Conservation (phyloP, 352 stramenopile genomes). For the Pythium chondricola region DNA sequence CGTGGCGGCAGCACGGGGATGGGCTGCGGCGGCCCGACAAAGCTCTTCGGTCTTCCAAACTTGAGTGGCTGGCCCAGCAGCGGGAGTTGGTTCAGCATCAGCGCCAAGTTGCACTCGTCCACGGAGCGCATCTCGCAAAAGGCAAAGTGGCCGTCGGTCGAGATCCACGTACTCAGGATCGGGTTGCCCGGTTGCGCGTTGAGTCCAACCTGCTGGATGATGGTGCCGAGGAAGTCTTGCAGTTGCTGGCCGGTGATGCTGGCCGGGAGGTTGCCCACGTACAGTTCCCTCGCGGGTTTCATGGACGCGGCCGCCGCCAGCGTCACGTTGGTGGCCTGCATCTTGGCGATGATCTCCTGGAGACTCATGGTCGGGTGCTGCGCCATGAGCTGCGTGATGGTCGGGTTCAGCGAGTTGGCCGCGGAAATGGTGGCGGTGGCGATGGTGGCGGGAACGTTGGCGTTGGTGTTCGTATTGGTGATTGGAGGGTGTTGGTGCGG, state of each 20-base stretch:
- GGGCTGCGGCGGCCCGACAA: constrained; percentile 74
- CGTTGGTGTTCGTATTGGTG: constrained; percentile 1
- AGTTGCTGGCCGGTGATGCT: constrained; percentile 79
- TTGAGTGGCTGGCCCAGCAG: constrained; percentile 79
- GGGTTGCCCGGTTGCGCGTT: constrained; percentile 70
- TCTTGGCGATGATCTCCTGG: constrained; percentile 86
- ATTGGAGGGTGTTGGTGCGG: constrained; percentile 31
- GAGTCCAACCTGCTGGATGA: constrained; percentile 83
- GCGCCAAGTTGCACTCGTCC: constrained; percentile 81
- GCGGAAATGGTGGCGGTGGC: neutral
- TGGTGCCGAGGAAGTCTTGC: constrained; percentile 82
- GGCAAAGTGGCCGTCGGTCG: constrained; percentile 78
- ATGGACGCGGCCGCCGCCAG: constrained; percentile 65
- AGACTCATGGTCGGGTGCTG: constrained; percentile 86
- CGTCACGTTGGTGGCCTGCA: constrained; percentile 75
- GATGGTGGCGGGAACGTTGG: constrained; percentile 13
- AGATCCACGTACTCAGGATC: constrained; percentile 85
- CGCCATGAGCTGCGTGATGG: constrained; percentile 86
- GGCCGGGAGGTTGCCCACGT: constrained; percentile 80
- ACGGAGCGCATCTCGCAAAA: constrained; percentile 86
- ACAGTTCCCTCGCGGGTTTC: constrained; percentile 79
- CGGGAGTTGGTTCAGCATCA: constrained; percentile 77
- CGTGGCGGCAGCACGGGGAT: constrained; percentile 59
- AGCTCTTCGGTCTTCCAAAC: constrained; percentile 80
- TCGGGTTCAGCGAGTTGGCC: constrained; percentile 42